Evolutionary conservation across 129 eudicot species (phyloP), one percentile per base, ranked within the genome.

Genomic region (Flaveria sonorensis): DNA sequence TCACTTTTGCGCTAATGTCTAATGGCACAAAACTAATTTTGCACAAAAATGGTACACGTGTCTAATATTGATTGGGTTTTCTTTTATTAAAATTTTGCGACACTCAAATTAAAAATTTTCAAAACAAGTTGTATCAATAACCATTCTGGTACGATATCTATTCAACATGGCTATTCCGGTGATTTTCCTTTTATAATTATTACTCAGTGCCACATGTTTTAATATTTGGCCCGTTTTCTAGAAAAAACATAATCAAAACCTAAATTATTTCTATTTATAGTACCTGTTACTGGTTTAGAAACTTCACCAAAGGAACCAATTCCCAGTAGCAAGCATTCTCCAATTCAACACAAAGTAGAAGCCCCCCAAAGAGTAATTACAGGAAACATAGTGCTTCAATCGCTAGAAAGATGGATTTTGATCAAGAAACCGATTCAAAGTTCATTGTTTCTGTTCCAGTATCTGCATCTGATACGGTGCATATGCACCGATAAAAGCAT

Each of bases 251-350:
- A 24, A 24, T 24, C 28, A 0, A 24, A 24, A 0, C 28, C 28
- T 24, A 1, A 24, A 24, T 78, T 26, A 28, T 57, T 56, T 56
- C 50, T 26, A 26, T 57, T 43, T 70, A 21, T 59, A 47, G 75
- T 77, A 11, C 75, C 57, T 24, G 74, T 56, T 74, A 20, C 59
- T 36, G 70, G 16, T 51, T 39, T 60, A 24, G 87, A 79, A 70
- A 82, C 95, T 51, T 77, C 94, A 77, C 69, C 73, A 76, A 93
- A 76, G 80, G 91, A 86, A 86, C 77, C 81, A 24, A 24, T 24
- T 24, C 28, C 28, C 28, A 24, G 28, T 73, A 80, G 20, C 55
- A 84, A 77, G 82, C 72, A 85, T 36, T 71, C 96, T 72, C 59
- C 83, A 71, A 76, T 93, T 52, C 89, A 76, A 67, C 76, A 48